Conservation (phyloP, 441 rosid species). For the Theobroma grandiflorum region DNA sequence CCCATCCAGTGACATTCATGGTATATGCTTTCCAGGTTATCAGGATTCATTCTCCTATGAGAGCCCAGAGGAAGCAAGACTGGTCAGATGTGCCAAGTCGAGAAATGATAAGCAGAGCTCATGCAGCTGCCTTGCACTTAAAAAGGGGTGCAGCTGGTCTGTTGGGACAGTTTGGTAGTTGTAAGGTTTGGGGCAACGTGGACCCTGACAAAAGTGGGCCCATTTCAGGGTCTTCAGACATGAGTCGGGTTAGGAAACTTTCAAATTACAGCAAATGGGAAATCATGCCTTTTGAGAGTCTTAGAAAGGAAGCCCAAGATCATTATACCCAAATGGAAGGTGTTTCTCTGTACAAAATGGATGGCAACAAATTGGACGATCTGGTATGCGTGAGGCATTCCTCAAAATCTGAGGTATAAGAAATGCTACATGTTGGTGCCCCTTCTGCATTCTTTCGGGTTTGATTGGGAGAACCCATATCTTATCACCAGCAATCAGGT, state of each 20-base stretch:
- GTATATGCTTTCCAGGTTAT: slow-evolving; percentile 65
- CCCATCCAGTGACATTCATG: slow-evolving; percentile 32
- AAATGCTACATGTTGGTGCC: neutral
- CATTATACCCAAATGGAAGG: slow-evolving; percentile 81
- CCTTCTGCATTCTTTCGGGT: slow-evolving; percentile 1
- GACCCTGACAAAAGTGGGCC: slow-evolving; percentile 64
- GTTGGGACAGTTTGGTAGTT: slow-evolving; percentile 81
- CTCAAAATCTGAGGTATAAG: slow-evolving; percentile 47
- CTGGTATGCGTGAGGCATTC: slow-evolving; percentile 86
- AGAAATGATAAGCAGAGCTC: slow-evolving; percentile 78
- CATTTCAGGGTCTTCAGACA: slow-evolving; percentile 85
- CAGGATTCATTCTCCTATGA: slow-evolving; percentile 95
- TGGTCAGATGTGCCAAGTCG: slow-evolving; percentile 92
- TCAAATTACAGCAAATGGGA: slow-evolving; percentile 96
- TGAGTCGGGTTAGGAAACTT: slow-evolving; percentile 71
- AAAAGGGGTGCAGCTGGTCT: slow-evolving; percentile 61
- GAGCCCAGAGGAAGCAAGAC: slow-evolving; percentile 74
- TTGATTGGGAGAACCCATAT: neutral
- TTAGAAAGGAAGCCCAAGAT: slow-evolving; percentile 88
- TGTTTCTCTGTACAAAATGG: slow-evolving; percentile 93
- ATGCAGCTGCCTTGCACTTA: slow-evolving; percentile 76
- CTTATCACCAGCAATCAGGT: neutral
- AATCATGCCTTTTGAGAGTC: slow-evolving; percentile 75
- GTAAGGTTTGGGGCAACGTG: slow-evolving; percentile 89
- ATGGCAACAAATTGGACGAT: slow-evolving; percentile 94